phyloP scores from a whole-genome alignment of 192 early-diverging fungal species.

The Linderina pennispora region DNA sequence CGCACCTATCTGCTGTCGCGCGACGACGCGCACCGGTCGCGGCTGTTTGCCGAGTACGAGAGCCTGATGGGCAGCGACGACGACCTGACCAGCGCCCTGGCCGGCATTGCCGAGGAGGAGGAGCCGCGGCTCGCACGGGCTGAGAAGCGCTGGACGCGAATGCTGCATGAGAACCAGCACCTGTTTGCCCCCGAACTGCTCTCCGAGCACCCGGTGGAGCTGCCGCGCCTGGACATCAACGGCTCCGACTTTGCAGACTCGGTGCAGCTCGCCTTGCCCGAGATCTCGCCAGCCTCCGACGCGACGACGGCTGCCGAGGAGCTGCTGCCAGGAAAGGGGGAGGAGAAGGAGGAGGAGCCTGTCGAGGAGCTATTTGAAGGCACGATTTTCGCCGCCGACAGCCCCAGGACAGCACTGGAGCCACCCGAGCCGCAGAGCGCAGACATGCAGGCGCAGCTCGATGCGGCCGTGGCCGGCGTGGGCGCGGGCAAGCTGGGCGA shows the following conservation, averaged over 20 bases:
- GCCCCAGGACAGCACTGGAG: background rate
- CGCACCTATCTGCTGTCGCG: conserved; percentile 36
- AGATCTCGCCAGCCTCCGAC: too few relatives aligned
- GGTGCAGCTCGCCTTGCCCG: too few relatives aligned
- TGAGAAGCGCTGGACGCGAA: conserved; percentile 39
- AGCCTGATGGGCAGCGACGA: conserved; percentile 21
- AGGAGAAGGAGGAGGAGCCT: background rate
- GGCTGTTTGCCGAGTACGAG: conserved; percentile 44
- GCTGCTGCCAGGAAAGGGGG: background rate
- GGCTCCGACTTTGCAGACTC: too few relatives aligned
- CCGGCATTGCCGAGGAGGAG: background rate
- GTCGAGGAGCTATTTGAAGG: too few relatives aligned
- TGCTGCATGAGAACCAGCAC: conserved; percentile 42
- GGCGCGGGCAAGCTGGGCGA: conserved; percentile 47
- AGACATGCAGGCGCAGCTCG: conserved; percentile 30
- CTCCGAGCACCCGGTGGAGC: too few relatives aligned
- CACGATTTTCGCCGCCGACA: too few relatives aligned
- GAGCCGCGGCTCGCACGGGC: too few relatives aligned
- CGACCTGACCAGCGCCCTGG: background rate
- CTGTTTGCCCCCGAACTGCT: conserved; percentile 18
- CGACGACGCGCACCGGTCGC: conserved; percentile 33
- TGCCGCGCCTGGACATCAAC: too few relatives aligned
- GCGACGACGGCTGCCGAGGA: background rate
- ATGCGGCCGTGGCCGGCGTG: conserved; percentile 20
- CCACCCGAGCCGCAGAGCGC: conserved; percentile 16